Conservation (phyloP, 1,284 basidiomycete species). For the Cutaneotrichosporon cyanovorans region DNA sequence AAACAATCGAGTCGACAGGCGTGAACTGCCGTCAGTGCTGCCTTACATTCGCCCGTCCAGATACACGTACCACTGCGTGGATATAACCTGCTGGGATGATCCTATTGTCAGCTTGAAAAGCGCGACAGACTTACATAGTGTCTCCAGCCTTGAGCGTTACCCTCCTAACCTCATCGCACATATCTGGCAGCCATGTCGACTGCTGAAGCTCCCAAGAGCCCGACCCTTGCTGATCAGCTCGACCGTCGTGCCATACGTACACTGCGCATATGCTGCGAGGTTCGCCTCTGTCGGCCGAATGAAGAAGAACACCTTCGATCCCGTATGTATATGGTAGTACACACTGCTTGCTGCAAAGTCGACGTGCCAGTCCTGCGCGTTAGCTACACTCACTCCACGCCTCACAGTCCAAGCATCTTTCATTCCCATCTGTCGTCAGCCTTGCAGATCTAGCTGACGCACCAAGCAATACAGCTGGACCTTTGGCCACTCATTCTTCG, state of each 20-base stretch:
- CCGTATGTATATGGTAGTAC: conserved; percentile 81
- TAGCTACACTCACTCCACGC: conserved; percentile 8
- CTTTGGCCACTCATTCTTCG: conserved; percentile 61
- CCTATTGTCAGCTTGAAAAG: conserved; percentile 27
- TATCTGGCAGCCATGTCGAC: conserved; percentile 80
- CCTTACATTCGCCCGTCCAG: too few relatives aligned
- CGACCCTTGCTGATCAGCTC: conserved; percentile 49
- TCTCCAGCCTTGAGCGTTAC: conserved; percentile 75
- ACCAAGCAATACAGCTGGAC: conserved; percentile 95
- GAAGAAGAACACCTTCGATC: conserved; percentile 89
- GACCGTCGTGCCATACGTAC: conserved; percentile 21
- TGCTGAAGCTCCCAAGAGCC: conserved; percentile 75
- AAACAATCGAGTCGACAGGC: conserved; percentile 83
- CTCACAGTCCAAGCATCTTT: conserved; percentile 68
- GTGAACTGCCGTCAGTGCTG: conserved; percentile 62
- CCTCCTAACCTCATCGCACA: conserved; percentile 70
- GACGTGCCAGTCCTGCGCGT: conserved; percentile 79
- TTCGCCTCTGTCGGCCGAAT: conserved; percentile 83
- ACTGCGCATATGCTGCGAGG: conserved; percentile 58
- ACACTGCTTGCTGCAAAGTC: conserved; percentile 94
- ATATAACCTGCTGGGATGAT: conserved; percentile 96
- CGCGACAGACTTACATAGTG: conserved; percentile 59
- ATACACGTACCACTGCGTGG: conserved; percentile 72
- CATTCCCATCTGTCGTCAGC: conserved; percentile 51
- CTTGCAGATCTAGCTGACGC: conserved; percentile 47